These are phyloP conservation scores for Paraphaeosphaeria minitans DNA, from an alignment of 2,329 filamentous ascomycete genomes.

Conservation along the genomic window DNA sequence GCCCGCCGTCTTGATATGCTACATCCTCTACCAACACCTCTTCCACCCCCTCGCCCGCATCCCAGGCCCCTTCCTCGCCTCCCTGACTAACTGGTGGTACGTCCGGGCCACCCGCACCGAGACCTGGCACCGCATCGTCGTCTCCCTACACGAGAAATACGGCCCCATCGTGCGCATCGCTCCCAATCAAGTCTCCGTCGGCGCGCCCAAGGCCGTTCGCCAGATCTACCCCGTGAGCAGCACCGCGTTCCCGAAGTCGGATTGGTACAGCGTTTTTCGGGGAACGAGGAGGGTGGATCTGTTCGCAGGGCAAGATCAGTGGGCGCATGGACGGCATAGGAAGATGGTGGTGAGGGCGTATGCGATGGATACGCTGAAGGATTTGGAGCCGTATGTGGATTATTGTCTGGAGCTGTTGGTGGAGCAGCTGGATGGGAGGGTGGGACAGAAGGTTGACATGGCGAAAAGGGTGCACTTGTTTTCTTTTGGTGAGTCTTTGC, in stretches of 20 bases:
- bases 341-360: slow-evolving; percentile 4
- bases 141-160: background rate
- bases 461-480: slow-evolving; percentile 47
- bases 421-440: slow-evolving; percentile 29
- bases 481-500: slow-evolving; percentile 40
- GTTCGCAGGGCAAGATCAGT: background rate
- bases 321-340: slow-evolving; percentile 1
- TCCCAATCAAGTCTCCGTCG: slow-evolving; percentile 1
- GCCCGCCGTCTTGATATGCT: background rate
- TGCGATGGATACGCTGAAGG: slow-evolving; percentile 30
- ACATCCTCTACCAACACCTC: slow-evolving; percentile 20
- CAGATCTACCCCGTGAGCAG: background rate
- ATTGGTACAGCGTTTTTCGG: slow-evolving; percentile 1
- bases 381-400: slow-evolving; percentile 48
- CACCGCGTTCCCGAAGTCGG: background rate
- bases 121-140: background rate
- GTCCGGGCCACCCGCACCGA: background rate
- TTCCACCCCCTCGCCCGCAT: slow-evolving; percentile 28
- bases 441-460: slow-evolving; percentile 36
- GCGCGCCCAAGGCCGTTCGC: background rate
- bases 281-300: background rate
- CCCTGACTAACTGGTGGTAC: slow-evolving; percentile 22
- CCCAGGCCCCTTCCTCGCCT: slow-evolving; percentile 37
- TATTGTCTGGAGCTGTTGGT: slow-evolving; percentile 39
- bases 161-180: background rate